Percentiles rank a stretch among this genome's conserved stretches.
These are phyloP conservation scores for Neurospora africana DNA, from an alignment of 495 filamentous ascomycete genomes.

Conservation along the genomic window DNA sequence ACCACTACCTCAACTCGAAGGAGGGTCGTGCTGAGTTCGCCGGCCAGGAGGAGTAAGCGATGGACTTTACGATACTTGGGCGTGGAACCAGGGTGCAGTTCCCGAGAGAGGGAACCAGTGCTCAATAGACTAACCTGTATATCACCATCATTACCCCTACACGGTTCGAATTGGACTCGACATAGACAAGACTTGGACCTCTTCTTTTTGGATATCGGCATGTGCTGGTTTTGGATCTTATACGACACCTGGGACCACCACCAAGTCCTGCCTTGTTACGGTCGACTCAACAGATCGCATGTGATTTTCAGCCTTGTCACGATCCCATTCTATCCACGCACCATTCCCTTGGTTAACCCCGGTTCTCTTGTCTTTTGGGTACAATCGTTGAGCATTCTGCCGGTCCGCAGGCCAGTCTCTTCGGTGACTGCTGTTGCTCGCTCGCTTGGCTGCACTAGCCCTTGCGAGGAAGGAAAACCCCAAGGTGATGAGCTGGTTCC, in stretches of 20 bases:
- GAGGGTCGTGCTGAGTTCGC: conserved; percentile 55
- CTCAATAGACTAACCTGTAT: conserved; percentile 24
- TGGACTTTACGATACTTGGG: background rate
- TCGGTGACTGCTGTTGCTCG: background rate
- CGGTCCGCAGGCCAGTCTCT: background rate
- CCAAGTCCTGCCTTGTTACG: background rate
- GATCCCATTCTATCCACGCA: background rate
- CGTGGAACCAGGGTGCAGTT: background rate
- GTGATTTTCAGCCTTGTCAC: background rate
- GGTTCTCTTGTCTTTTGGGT: background rate
- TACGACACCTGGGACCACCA: background rate
- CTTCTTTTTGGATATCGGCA: background rate
- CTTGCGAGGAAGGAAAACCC: background rate
- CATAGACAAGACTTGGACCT: background rate
- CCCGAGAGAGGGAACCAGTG: conserved; percentile 11
- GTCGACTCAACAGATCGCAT: background rate
- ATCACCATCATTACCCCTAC: conserved; percentile 8
- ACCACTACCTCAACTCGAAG: conserved; percentile 90
- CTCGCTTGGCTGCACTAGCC: background rate
- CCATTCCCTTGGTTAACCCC: background rate
- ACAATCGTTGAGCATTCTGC: background rate
- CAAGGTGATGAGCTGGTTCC: background rate
- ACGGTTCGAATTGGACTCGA: background rate
- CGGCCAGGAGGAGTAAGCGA: conserved; percentile 33
- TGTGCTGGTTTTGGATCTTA: background rate